These are phyloP conservation scores for Penicillium cinerascens DNA, from an alignment of 495 filamentous ascomycete genomes.

Conservation along the genomic window DNA sequence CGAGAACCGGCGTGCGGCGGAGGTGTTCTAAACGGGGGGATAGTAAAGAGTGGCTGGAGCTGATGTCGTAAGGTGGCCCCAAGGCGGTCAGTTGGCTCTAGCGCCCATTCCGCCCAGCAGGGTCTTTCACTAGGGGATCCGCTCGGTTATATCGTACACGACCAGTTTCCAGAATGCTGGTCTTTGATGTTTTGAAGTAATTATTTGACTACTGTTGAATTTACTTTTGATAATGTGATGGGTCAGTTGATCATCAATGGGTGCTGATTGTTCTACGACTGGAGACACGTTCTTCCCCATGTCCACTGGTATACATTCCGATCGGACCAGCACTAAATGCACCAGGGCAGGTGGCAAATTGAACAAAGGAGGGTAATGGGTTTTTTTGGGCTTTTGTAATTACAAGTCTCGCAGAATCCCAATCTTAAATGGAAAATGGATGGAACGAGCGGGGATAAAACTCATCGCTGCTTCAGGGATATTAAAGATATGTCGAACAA, in stretches of 20 bases:
- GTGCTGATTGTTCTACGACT: background rate
- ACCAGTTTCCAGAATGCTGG: background rate
- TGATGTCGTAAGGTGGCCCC: slow-evolving; percentile 22
- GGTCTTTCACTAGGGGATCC: background rate
- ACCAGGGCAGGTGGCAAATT: background rate
- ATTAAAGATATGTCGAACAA: slow-evolving; percentile 50
- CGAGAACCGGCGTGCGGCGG: slow-evolving; percentile 2
- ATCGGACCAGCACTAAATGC: background rate
- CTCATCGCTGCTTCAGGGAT: slow-evolving; percentile 45
- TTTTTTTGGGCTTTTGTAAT: slow-evolving; percentile 21
- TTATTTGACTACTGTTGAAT: background rate
- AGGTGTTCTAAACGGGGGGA: slow-evolving; percentile 8
- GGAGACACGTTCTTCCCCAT: background rate
- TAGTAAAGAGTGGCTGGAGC: slow-evolving; percentile 20
- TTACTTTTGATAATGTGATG: background rate
- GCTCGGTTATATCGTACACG: background rate
- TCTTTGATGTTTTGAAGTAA: background rate
- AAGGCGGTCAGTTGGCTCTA: slow-evolving; percentile 28
- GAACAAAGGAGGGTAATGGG: background rate
- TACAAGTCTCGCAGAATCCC: slow-evolving; percentile 19
- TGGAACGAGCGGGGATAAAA: slow-evolving; percentile 38
- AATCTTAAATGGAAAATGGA: slow-evolving; percentile 6
- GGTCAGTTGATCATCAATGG: background rate
- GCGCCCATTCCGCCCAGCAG: slow-evolving; percentile 22
- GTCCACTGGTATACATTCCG: background rate